Evolutionary conservation across 371 early-diverging fungal species (phyloP), one percentile per base, ranked within the genome.

Genomic region (Apophysomyces trapeziformis): DNA sequence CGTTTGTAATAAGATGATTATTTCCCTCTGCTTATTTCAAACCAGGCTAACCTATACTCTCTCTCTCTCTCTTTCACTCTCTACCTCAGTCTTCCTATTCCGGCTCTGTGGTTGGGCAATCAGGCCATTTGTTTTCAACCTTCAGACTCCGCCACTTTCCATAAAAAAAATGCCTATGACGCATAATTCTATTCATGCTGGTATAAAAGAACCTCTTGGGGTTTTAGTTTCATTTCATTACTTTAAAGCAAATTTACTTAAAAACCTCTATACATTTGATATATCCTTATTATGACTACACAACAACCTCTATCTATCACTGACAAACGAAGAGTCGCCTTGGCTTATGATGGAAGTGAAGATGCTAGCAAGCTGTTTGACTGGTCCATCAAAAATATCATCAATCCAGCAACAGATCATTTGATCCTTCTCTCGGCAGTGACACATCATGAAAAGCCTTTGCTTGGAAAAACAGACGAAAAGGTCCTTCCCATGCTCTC

Each of bases 271-370:
- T 26, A 26, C 32, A 26, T 0, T 26, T 26, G 2, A 26, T 26
- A 4, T 21, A 2, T 50, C 4, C 1, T 18, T 18, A 69, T 37
- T 11, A 74, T 77, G 77, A n/a, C 75, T 63, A 50, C 54, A 26
- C 32, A 26, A 26, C 32, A 26, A 26, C 32, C 32, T 50, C 26
- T 77, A 18, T 78, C 83, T 44, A 76, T 83, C 63, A 76, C 72
- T 57, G 80, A 83, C 21, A 79, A 78, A 65, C 78, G 83, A 41
- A 76, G 83, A 45, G 67, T 83, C 11, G 83, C 78, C n/a, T 60
- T 83, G 45, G 83, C 83, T 18, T 83, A 83, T 63, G 83, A 83
- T 68, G 80, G 83, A 16, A 75, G 69, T 37, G 83, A 83, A 39
- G 83, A 83, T 71, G 83, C 83, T 18, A 67, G 58, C 45, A 83